These are phyloP conservation scores for Westerdykella aurantiaca DNA, from an alignment of 2,329 filamentous ascomycete species.

Conservation along the genomic window DNA sequence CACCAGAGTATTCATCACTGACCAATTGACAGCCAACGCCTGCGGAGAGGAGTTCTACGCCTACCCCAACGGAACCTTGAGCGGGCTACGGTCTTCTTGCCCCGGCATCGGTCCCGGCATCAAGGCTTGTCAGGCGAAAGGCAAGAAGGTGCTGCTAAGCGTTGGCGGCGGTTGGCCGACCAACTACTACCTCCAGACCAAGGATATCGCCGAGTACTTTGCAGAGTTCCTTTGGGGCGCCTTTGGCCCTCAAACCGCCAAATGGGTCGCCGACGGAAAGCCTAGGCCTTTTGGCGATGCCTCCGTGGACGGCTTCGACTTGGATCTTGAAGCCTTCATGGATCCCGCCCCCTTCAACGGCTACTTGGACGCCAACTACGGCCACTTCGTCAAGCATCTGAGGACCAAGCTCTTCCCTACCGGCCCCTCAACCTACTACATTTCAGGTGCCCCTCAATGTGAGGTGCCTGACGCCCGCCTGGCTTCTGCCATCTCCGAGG, in stretches of 20 bases:
- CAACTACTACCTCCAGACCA: constrained; percentile 41
- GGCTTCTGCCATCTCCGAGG: constrained; percentile 39
- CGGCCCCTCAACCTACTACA: constrained; percentile 41
- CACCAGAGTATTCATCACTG: background rate
- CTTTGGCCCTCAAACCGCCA: constrained; percentile 41
- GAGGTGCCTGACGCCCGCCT: constrained; percentile 44
- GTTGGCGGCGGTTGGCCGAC: constrained; percentile 42
- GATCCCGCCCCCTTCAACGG: constrained; percentile 16
- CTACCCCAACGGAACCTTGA: constrained; percentile 34
- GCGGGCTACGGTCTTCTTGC: constrained; percentile 42
- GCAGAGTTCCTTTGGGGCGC: constrained; percentile 48
- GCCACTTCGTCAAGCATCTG: constrained; percentile 45
- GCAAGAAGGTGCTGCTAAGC: constrained; percentile 41
- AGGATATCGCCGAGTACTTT: constrained; percentile 40
- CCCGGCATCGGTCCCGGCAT: constrained; percentile 37
- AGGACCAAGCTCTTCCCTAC: constrained; percentile 38
- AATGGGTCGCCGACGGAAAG: constrained; percentile 27
- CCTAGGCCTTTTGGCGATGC: constrained; percentile 46
- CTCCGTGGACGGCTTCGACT: constrained; percentile 49
- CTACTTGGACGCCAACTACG: constrained; percentile 41
- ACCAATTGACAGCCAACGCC: constrained; percentile 30
- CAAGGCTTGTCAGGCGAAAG: constrained; percentile 24
- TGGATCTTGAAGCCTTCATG: constrained; percentile 40
- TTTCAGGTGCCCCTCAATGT: constrained; percentile 52
- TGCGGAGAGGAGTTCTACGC: constrained; percentile 42